Base-by-base conservation (phyloP, 2,329 filamentous ascomycete species). In the Fusarium mundagurra region DNA sequence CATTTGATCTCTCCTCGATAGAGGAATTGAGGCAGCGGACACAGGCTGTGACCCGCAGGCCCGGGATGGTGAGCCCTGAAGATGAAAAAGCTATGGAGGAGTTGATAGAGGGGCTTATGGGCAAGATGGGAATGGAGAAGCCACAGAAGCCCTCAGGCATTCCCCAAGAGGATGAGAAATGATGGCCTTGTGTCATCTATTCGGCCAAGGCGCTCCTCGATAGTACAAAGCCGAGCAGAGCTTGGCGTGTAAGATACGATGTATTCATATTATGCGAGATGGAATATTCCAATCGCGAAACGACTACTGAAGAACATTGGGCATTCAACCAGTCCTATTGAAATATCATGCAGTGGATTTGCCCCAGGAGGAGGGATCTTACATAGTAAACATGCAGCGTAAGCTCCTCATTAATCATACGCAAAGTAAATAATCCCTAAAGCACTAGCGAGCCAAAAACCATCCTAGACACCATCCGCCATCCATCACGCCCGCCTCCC, bases 1-100 rank as follows among this genome's bases (percentile, higher is more conserved):
- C 90, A 2, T 90, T 96, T 69, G 93, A 98, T 81, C 89, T 98
- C 41, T 91, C 91, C 79, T 87, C 86, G 51, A 61, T 94, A 45
- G 89, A 90, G 8, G 93, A 95, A 78, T 83, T 94, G 80, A 85
- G 89, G 78, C 80, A 74, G 54, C 84, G 84, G 77, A 87, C 90
- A n/a, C 84, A 84, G 66, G 81, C 81, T 69, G 83, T 84, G 48
- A 75, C 69, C 76, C 77, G 63, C 83, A 88, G 78, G 81, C 73
- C 71, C 7, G 79, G 80, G 7, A 66, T 73, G 36, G 71, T 80
- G 17, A 78, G 79, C 33, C 75, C 85, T 71, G 86, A 88, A 78
- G 87, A 89, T 65, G 89, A 92, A 84, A 83, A 85, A 75, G 87
- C 92, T 78, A 83, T 92, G 69, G 89, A 91, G 80, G 86, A 90